These are phyloP conservation scores for Botrytis galanthina DNA, from an alignment of 2,329 filamentous ascomycete genomes.

Conservation along the genomic window DNA sequence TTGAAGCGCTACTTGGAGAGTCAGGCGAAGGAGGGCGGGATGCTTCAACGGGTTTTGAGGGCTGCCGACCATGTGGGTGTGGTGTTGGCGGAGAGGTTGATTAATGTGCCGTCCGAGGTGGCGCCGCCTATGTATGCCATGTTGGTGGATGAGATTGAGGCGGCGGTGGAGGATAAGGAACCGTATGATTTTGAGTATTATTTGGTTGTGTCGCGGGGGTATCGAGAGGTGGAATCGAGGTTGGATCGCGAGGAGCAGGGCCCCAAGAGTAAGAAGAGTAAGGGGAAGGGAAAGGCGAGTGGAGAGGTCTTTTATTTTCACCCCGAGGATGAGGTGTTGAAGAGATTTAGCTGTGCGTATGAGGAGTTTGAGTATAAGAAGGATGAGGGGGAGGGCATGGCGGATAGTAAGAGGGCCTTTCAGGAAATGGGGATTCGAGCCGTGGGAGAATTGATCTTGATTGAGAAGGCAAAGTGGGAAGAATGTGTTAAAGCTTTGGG, in stretches of 20 bases:
- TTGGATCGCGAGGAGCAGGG: slow-evolving; percentile 63
- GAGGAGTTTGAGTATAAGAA: slow-evolving; percentile 77
- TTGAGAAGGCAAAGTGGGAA: slow-evolving; percentile 76
- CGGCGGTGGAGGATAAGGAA: slow-evolving; percentile 84
- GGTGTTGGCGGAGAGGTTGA: slow-evolving; percentile 85
- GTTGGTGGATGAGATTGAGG: slow-evolving; percentile 87
- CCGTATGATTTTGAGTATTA: slow-evolving; percentile 94
- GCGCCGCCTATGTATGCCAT: slow-evolving; percentile 92
- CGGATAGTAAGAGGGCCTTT: slow-evolving; percentile 92
- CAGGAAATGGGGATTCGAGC: slow-evolving; percentile 88
- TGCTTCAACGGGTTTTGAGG: neutral
- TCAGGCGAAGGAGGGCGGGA: slow-evolving; percentile 47
- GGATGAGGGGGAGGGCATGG: slow-evolving; percentile 70
- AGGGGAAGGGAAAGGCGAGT: slow-evolving; percentile 49
- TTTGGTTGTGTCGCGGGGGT: slow-evolving; percentile 87
- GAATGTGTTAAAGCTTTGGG: slow-evolving; percentile 71
- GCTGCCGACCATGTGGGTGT: slow-evolving; percentile 57
- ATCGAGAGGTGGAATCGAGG: slow-evolving; percentile 79
- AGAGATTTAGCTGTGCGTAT: slow-evolving; percentile 68
- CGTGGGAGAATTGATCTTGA: slow-evolving; percentile 79
- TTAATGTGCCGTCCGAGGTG: slow-evolving; percentile 95
- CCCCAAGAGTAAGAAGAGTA: slow-evolving; percentile 63
- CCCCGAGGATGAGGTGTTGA: slow-evolving; percentile 87
- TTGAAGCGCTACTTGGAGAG: slow-evolving; percentile 68
- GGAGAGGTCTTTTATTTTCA: slow-evolving; percentile 84